A percentile compares a stretch with the other conserved stretches of the same genome.
These are phyloP conservation scores for Calonectria multiphialidica DNA, from an alignment of 2,329 filamentous ascomycete genomes.

Conservation along the genomic window DNA sequence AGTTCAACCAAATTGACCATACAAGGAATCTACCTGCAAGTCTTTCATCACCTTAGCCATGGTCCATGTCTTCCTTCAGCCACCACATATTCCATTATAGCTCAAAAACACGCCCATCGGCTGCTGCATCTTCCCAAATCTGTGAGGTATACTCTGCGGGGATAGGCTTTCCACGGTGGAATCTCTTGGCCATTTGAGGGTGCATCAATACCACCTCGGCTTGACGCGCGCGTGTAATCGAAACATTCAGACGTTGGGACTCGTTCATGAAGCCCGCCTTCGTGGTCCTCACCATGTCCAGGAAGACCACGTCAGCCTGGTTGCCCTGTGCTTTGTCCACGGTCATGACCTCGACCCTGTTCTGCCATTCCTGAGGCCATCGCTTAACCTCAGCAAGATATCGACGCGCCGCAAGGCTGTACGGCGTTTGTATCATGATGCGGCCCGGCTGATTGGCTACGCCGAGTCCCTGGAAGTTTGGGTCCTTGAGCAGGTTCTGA, in stretches of 20 bases:
- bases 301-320: constrained; percentile 60
- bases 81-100: constrained; percentile 14
- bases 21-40: not conserved
- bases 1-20: not conserved
- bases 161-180: constrained; percentile 15
- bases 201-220: constrained; percentile 62
- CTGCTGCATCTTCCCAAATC: constrained; percentile 48
- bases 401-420: constrained; percentile 51
- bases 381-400: constrained; percentile 48
- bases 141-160: constrained; percentile 42
- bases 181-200: constrained; percentile 46
- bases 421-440: constrained; percentile 60
- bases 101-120: constrained; percentile 36
- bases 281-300: constrained; percentile 59
- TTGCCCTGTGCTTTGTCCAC: constrained; percentile 61
- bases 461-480: constrained; percentile 47
- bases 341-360: constrained; percentile 55
- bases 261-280: constrained; percentile 57
- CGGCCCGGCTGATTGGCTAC: constrained; percentile 43
- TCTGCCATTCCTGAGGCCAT: constrained; percentile 43
- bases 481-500: constrained; percentile 46
- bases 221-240: constrained; percentile 57
- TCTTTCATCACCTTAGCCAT: not conserved
- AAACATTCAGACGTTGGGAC: constrained; percentile 58
- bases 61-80: not conserved